Evolutionary conservation across 129 eudicot species (phyloP).

Genomic region (Pulicaria dysenterica): DNA sequence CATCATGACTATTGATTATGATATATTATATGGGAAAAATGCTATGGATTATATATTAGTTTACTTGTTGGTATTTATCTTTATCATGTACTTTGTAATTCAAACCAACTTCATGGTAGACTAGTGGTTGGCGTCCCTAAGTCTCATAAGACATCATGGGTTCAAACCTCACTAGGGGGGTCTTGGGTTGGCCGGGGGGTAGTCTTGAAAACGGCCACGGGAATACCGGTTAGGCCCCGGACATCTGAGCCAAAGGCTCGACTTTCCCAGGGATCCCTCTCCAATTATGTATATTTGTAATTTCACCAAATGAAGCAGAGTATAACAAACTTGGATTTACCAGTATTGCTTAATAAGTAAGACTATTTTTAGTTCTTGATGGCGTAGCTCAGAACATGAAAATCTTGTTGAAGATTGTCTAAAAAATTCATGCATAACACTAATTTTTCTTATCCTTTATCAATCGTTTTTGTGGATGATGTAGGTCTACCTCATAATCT

Average conservation of each 20-base stretch:
- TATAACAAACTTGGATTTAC: not conserved
- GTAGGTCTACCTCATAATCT: conserved; percentile 38
- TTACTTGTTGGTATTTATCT: not conserved
- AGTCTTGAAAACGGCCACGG: no score
- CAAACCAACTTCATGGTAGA: no score
- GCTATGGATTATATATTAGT: not conserved
- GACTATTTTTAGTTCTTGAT: not conserved
- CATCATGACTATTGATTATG: not conserved
- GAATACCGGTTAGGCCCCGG: no score
- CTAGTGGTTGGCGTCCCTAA: no score
- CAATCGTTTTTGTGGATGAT: conserved; percentile 23
- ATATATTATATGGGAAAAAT: not conserved
- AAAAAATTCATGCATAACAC: not conserved
- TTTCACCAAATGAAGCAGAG: not conserved
- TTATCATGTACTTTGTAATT: conserved; percentile 7
- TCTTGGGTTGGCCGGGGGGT: no score
- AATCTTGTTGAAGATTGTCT: not conserved
- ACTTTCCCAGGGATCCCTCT: no score
- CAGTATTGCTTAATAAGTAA: not conserved
- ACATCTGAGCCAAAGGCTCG: no score
- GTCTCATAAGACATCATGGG: no score
- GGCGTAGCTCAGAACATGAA: not conserved
- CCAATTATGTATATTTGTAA: not conserved
- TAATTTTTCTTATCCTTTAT: conserved; percentile 15
- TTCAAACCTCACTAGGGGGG: no score